Conservation (phyloP, 805 yeast species). For the Candida hungchunana region DNA sequence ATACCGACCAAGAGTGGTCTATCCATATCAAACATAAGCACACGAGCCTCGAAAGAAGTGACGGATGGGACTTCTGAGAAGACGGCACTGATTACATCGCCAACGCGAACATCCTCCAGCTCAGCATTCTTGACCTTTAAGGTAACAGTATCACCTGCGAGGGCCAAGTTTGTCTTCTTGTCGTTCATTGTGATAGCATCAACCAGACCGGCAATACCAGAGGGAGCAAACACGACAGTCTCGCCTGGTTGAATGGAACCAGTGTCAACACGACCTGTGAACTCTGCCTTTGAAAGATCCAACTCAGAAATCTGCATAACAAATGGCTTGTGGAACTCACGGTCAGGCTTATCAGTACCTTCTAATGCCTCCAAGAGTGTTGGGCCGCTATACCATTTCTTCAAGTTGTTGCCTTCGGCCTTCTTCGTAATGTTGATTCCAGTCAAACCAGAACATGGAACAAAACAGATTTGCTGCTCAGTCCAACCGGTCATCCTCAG, state of each 20-base stretch:
- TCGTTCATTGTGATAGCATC: constrained; percentile 89
- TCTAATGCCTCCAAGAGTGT: constrained; percentile 84
- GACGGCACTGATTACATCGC: constrained; percentile 90
- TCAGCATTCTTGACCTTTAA: constrained; percentile 90
- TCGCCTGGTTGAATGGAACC: constrained; percentile 90
- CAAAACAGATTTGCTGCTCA: constrained; percentile 80
- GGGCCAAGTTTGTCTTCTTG: constrained; percentile 72
- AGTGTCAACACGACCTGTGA: constrained; percentile 92
- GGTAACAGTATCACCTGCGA: constrained; percentile 90
- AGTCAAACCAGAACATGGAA: constrained; percentile 89
- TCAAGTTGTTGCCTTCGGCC: constrained; percentile 48
- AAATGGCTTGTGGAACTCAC: constrained; percentile 84
- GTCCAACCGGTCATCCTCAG: constrained; percentile 83
- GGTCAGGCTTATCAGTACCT: constrained; percentile 71
- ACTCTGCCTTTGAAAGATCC: constrained; percentile 79
- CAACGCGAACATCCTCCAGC: constrained; percentile 86
- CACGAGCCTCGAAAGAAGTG: constrained; percentile 74
- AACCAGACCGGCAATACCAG: constrained; percentile 86
- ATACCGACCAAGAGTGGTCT: constrained; percentile 90
- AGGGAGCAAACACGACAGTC: constrained; percentile 87
- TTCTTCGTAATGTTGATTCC: constrained; percentile 86
- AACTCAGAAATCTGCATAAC: constrained; percentile 89
- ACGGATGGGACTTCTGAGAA: constrained; percentile 85
- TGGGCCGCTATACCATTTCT: constrained; percentile 44
- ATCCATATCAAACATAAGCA: constrained; percentile 85